Evolutionary conservation across 805 yeast genomes (phyloP), one percentile per base, ranked within the genome.

Genomic region (Spencermartinsiella europaea): DNA sequence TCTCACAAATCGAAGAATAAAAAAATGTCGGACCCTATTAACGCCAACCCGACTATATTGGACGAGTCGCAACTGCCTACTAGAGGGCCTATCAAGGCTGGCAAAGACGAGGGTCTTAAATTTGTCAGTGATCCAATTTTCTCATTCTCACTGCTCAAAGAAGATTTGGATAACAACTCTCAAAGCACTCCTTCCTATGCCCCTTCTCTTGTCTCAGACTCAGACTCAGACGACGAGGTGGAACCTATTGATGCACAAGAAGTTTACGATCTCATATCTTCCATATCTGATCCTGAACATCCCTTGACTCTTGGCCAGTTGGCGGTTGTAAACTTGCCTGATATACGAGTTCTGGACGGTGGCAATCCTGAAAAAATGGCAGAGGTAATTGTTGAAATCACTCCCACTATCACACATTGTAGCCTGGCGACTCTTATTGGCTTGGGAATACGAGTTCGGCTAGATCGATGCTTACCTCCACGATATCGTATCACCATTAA

Each of bases 381-480:
- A 0, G 86, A 83, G 51, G 87, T 93, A 0, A 59, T 79, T 19
- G 87, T 93, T 22, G 79, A 77, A 56, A 93, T 93, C 51, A 93
- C 99, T 0, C 99, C 99, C 1, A 93, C 99, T 0, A 91, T 93
- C 57, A 93, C 98, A 3, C 99, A 93, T 61, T 93, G 99, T 64
- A 88, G 96, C 0, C 72, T 93, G 50, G 99, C 99, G 0, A 93
- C 99, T 0, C 74, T 93, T 41, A 93, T 93, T 48, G 99, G 99
- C 0, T 73, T 93, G 34, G 98, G 99, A 0, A 87, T 93, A 45
- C 72, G 97, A 42, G 98, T 93, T 1, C 73, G 99, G 31, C 71
- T 93, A 38, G 96, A 91, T 52, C 71, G 99, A 58, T 79, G 95
- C 50, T 73, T 93, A 27, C 95, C 97, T 1, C 80, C 88, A 3